Evolutionary conservation across 2,329 filamentous ascomycete genomes (phyloP).

Genomic region (Phialemoniopsis sp.): DNA sequence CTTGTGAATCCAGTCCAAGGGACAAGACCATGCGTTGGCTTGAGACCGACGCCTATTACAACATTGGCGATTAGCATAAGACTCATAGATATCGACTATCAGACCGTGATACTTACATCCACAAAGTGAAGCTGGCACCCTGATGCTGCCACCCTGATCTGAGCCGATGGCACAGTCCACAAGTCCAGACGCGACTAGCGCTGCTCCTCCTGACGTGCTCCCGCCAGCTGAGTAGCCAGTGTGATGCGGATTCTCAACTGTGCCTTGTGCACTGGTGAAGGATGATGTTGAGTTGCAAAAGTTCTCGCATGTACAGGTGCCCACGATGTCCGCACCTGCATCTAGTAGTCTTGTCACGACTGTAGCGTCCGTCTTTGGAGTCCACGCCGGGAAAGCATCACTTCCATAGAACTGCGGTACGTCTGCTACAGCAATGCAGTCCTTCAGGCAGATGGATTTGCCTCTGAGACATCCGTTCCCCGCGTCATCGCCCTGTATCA

Average conservation of each 20-base stretch:
- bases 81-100: not conserved
- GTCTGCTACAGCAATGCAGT: conserved; percentile 48
- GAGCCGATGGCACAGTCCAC: conserved; percentile 41
- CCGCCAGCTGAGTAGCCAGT: conserved; percentile 43
- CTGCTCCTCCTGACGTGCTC: conserved; percentile 41
- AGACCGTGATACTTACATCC: conserved; percentile 16
- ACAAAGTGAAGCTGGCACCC: conserved; percentile 35
- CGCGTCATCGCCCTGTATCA: conserved; percentile 29
- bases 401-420: conserved; percentile 50
- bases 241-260: conserved; percentile 38
- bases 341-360: conserved; percentile 46
- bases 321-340: conserved; percentile 43
- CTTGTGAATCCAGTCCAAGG: conserved; percentile 45
- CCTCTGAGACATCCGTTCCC: conserved; percentile 22
- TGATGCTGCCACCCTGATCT: conserved; percentile 43
- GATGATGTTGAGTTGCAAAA: conserved; percentile 44
- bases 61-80: not conserved
- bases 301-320: conserved; percentile 50
- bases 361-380: conserved; percentile 46
- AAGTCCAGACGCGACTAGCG: conserved; percentile 35
- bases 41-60: conserved; percentile 32
- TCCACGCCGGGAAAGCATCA: conserved; percentile 44
- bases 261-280: conserved; percentile 40
- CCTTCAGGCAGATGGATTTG: conserved; percentile 47
- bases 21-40: conserved; percentile 46